Evolutionary conservation across 2,329 filamentous ascomycete genomes (phyloP), one percentile per base, ranked within the genome.

Genomic region (Diaporthe ilicicola): DNA sequence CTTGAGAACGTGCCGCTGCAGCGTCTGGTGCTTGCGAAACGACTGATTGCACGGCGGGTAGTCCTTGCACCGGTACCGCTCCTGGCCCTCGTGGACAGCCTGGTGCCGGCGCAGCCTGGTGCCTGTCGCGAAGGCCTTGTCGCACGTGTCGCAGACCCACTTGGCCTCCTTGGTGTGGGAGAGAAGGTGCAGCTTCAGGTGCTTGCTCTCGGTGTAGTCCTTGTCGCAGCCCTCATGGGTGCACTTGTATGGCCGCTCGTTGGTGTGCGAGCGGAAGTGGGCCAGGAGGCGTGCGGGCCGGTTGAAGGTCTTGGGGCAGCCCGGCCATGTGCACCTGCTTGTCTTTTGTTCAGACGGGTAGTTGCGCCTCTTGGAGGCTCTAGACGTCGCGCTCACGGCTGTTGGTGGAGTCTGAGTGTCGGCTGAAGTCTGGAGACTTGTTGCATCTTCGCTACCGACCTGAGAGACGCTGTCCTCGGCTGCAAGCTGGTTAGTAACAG

Each of bases 1-100:
- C 12, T 89, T 89, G 67, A 91, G 89, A 73, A 97, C 89, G 79
- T 98, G 95, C 65, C 93, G 91, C 78, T 95, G 90, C 19, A 98
- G 86, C 0, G 94, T 97, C 74, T 94, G 91, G 78, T 94, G 92
- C 81, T 97, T 98, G 73, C 95, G 89, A 80, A 98, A 98, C 24
- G 89, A 90, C 81, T 94, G 89, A 22, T 88, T 87, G 81, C 94
- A 97, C 0, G 88, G 89, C 1, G 88, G 86, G 75, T 89, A 91
- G 42, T 89, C 91, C 27, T 87, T 90, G 78, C 94, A 97, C 70
- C 88, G 86, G 77, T 92, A 94, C 67, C 92, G 88, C 78, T 96
- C 92, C 75, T 91, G 89, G 67, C 92, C 92, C 77, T 92, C 88
- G 79, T 98, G 95, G 1, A 93, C 90, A n/a, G 90, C 88, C 62